phyloP scores from a whole-genome alignment of 495 filamentous ascomycete species.

The Aspergillus coremiiformis region DNA sequence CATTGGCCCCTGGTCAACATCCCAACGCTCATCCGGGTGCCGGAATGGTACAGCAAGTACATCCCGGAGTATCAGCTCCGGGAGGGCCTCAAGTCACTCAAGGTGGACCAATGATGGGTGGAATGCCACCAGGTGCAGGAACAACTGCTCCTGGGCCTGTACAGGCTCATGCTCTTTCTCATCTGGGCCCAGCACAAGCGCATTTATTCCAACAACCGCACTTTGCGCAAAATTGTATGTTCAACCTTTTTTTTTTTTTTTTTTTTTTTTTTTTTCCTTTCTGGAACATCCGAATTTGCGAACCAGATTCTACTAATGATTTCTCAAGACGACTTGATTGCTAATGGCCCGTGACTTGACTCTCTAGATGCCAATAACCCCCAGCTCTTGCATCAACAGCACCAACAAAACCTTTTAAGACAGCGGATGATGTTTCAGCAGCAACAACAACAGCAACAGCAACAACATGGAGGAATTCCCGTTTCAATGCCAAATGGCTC shows the following conservation, averaged over 20 bases:
- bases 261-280: background rate
- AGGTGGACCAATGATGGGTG: constrained; percentile 68
- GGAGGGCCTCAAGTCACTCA: constrained; percentile 73
- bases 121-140: constrained; percentile 65
- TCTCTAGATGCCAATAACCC: constrained; percentile 46
- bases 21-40: constrained; percentile 50
- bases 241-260: constrained; percentile 1
- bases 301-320: background rate
- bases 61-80: constrained; percentile 77
- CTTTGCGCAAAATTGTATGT: constrained; percentile 38
- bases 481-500: constrained; percentile 55
- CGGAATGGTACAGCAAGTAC: constrained; percentile 70
- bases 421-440: constrained; percentile 8
- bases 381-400: constrained; percentile 34
- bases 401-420: constrained; percentile 35
- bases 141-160: constrained; percentile 46
- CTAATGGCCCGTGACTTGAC: background rate
- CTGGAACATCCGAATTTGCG: background rate
- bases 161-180: constrained; percentile 71
- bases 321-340: background rate
- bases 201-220: constrained; percentile 58
- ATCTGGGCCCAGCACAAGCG: constrained; percentile 62
- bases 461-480: constrained; percentile 41
- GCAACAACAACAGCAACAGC: constrained; percentile 45
- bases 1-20: constrained; percentile 63